A percentile compares a stretch with the other conserved stretches of the same genome.
Conservation (phyloP, 345 rosid genomes). For the Lepidium didymum region DNA sequence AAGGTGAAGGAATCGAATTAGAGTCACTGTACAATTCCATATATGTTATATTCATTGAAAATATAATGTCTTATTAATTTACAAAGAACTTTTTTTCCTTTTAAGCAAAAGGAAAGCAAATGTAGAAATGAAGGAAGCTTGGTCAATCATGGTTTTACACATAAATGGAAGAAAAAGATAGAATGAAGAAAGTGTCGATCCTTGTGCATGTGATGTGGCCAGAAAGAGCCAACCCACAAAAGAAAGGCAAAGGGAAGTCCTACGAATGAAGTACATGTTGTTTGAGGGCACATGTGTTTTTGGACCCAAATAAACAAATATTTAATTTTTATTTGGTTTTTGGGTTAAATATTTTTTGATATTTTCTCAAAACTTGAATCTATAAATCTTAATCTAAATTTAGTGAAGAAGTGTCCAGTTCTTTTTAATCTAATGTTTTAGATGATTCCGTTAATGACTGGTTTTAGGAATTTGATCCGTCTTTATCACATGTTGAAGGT, state of each 20-base stretch:
- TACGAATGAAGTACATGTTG: neutral
- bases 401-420: too few relatives aligned
- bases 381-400: too few relatives aligned
- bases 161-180: neutral
- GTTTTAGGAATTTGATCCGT: too few relatives aligned
- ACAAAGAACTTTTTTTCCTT: neutral
- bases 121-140: conserved; percentile 9
- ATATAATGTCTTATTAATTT: neutral
- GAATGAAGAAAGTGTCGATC: conserved; percentile 9
- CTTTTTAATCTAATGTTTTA: too few relatives aligned
- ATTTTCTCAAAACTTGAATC: too few relatives aligned
- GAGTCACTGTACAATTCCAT: conserved; percentile 8
- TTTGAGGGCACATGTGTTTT: neutral
- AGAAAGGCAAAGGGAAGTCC: conserved; percentile 1
- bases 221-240: conserved; percentile 8
- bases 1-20: conserved; percentile 20
- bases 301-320: neutral
- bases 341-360: too few relatives aligned
- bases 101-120: neutral
- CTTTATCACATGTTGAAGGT: too few relatives aligned
- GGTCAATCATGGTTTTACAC: conserved; percentile 12
- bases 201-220: conserved; percentile 22
- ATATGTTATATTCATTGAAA: neutral
- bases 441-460: too few relatives aligned
- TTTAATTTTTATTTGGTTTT: too few relatives aligned